These are phyloP conservation scores for Cyclotella baltica DNA, from an alignment of 108 stramenopile genomes.

Conservation along the genomic window DNA sequence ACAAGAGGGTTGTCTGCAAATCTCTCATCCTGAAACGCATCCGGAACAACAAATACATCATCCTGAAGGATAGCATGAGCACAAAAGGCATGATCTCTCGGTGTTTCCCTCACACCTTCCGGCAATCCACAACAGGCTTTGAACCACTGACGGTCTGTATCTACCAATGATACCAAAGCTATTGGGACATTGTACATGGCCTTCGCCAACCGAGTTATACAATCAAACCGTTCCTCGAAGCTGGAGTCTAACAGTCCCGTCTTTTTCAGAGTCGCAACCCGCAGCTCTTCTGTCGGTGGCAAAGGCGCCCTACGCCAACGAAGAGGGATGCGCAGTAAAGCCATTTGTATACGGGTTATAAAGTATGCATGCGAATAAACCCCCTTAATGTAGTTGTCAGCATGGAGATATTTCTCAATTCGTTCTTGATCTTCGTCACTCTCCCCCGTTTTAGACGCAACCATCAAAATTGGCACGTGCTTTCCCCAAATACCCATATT, in stretches of 20 bases:
- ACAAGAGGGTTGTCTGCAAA: conserved; percentile 81
- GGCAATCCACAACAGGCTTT: conserved; percentile 54
- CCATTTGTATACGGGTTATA: conserved; percentile 36
- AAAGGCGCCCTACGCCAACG: conserved; percentile 35
- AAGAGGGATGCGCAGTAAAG: conserved; percentile 31
- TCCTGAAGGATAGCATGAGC: conserved; percentile 61
- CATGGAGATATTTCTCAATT: neutral
- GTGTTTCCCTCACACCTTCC: conserved; percentile 52
- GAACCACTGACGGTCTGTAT: conserved; percentile 62
- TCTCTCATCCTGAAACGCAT: conserved; percentile 71
- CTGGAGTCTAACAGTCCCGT: conserved; percentile 35
- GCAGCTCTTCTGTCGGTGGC: conserved; percentile 15
- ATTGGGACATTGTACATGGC: conserved; percentile 56
- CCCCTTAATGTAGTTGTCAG: conserved; percentile 26
- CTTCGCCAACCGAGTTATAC: conserved; percentile 48
- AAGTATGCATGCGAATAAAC: conserved; percentile 25
- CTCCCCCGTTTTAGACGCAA: neutral
- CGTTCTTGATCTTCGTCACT: conserved; percentile 8
- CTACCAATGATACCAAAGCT: conserved; percentile 55
- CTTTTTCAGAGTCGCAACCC: conserved; percentile 24
- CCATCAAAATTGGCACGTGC: conserved; percentile 34
- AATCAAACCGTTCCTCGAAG: conserved; percentile 53
- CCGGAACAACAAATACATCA: conserved; percentile 60
- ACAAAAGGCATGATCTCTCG: conserved; percentile 76
- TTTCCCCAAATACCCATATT: conserved; percentile 35